Evolutionary conservation across 257 asterid species (phyloP).

Genomic region (Dorcoceras hygrometricum): DNA sequence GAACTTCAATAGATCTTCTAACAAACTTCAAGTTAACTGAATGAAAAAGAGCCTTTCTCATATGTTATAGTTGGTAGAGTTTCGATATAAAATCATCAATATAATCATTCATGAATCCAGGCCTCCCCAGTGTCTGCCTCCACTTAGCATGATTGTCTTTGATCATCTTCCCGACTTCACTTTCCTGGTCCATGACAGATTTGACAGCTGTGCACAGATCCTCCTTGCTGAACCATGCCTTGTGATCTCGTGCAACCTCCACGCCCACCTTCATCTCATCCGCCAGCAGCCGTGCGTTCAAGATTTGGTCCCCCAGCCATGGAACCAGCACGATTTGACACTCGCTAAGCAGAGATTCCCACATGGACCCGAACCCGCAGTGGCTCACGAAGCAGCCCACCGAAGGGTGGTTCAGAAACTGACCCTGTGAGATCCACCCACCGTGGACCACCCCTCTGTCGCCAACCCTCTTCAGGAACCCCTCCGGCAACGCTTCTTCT

Average conservation of each 20-base stretch:
- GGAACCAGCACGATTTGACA: constrained; percentile 24
- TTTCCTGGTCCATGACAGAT: constrained; percentile 52
- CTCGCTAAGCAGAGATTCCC: constrained; percentile 24
- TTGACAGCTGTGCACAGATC: constrained; percentile 12
- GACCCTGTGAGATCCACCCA: constrained; percentile 18
- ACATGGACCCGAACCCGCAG: constrained; percentile 29
- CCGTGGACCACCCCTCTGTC: constrained; percentile 21
- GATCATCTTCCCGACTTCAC: constrained; percentile 45
- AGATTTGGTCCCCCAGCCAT: constrained; percentile 20
- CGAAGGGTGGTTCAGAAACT: constrained; percentile 17
- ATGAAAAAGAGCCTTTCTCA: no score
- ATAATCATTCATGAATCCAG: constrained; percentile 46
- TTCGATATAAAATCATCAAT: constrained; percentile 46
- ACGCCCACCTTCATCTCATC: constrained; percentile 21
- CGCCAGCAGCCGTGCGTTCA: constrained; percentile 25
- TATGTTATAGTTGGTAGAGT: constrained; percentile 42
- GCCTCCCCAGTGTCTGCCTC: constrained; percentile 39
- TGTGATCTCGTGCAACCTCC: constrained; percentile 20
- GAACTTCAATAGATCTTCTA: no score
- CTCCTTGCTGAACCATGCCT: constrained; percentile 2
- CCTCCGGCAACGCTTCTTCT: constrained; percentile 27
- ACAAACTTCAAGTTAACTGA: no score
- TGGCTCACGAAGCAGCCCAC: constrained; percentile 26
- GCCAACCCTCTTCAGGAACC: constrained; percentile 15
- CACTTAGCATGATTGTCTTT: constrained; percentile 55